Conservation (phyloP, 805 yeast species). For the Jamesozyma spencerorum region DNA sequence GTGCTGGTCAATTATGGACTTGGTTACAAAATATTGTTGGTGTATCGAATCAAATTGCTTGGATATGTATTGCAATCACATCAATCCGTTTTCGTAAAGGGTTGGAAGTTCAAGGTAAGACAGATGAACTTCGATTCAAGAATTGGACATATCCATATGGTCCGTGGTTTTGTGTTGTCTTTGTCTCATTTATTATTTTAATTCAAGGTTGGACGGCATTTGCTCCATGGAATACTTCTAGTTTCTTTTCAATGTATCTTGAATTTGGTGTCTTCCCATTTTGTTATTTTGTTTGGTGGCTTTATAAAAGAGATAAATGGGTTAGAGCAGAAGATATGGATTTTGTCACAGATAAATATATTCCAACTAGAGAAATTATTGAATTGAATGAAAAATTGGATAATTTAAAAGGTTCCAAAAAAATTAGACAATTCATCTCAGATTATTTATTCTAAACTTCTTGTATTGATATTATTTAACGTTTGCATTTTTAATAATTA, state of each 20-base stretch:
- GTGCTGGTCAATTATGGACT: conserved; percentile 44
- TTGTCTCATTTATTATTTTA: conserved; percentile 37
- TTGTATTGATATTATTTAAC: too few species aligned
- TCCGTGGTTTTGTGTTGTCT: conserved; percentile 38
- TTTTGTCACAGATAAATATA: conserved; percentile 43
- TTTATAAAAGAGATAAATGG: conserved; percentile 35
- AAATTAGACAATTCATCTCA: conserved; percentile 25
- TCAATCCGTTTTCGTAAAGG: conserved; percentile 43
- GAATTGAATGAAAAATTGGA: conserved; percentile 32
- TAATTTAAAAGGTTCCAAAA: conserved; percentile 37
- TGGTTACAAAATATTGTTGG: conserved; percentile 47
- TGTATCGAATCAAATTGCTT: conserved; percentile 43
- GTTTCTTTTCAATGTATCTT: conserved; percentile 38
- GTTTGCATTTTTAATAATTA: too few species aligned
- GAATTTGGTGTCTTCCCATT: conserved; percentile 41
- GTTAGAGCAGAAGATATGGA: conserved; percentile 41
- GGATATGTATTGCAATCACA: conserved; percentile 43
- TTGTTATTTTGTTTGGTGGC: conserved; percentile 36
- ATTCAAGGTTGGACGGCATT: conserved; percentile 47
- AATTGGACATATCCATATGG: conserved; percentile 49
- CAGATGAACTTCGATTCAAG: conserved; percentile 33
- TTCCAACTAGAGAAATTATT: conserved; percentile 41
- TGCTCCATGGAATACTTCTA: conserved; percentile 36
- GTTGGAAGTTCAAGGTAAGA: conserved; percentile 35
- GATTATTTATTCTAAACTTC: conserved; percentile 12